phyloP scores from a whole-genome alignment of 1,284 basidiomycete species.

The Fomitopsis palustris region DNA sequence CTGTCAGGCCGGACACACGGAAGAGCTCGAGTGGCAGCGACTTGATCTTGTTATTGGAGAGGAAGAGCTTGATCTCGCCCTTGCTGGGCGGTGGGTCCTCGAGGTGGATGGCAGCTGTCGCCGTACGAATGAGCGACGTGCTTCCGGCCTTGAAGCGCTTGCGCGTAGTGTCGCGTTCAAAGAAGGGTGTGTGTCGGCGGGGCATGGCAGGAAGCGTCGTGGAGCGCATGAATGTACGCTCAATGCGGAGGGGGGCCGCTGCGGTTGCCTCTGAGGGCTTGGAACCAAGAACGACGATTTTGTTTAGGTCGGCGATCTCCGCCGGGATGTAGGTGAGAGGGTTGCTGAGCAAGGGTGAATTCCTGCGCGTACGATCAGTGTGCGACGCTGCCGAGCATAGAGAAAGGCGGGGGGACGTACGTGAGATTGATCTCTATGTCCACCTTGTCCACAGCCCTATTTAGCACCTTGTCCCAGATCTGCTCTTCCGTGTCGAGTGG shows the following conservation, averaged over 20 bases:
- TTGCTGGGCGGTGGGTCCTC: slow-evolving; percentile 8
- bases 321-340: slow-evolving; percentile 38
- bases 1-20: slow-evolving; percentile 44
- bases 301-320: slow-evolving; percentile 37
- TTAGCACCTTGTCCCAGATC: slow-evolving; percentile 19
- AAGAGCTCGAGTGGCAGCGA: slow-evolving; percentile 52
- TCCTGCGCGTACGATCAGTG: background rate
- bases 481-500: slow-evolving; percentile 8
- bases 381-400: background rate
- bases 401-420: slow-evolving; percentile 8
- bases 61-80: slow-evolving; percentile 16
- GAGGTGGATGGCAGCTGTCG: slow-evolving; percentile 9
- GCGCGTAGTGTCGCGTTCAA: background rate
- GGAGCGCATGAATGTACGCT: slow-evolving; percentile 11
- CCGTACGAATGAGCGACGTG: background rate
- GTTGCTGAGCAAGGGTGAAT: background rate
- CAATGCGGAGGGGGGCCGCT: slow-evolving; percentile 9
- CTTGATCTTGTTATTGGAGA: slow-evolving; percentile 40
- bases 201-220: slow-evolving; percentile 1
- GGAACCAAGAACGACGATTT: slow-evolving; percentile 35
- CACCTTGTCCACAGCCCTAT: slow-evolving; percentile 18
- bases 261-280: slow-evolving; percentile 11
- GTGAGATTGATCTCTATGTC: slow-evolving; percentile 19
- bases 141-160: background rate
- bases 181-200: background rate